Base-by-base conservation (phyloP, 2,329 filamentous ascomycete genomes). In the Verticillium nubilum region DNA sequence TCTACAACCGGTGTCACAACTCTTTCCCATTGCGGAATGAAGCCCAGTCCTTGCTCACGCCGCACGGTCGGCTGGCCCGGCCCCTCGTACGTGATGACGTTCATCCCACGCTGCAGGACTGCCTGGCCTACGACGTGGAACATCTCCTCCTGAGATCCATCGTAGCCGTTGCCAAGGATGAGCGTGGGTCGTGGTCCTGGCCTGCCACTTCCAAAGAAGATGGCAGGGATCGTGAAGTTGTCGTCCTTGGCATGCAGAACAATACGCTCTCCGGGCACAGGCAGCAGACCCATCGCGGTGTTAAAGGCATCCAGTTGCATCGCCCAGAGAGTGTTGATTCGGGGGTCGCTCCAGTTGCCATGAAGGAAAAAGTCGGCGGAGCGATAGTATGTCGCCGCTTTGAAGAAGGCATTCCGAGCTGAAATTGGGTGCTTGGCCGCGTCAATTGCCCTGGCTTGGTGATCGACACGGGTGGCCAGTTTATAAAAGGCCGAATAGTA, bases 41-140 rank as follows among this genome's bases (percentile, higher is more conserved):
- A 80, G 3, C 74, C 76, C 1, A 79, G 53, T 3, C 69, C 64
- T 37, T 81, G 74, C 0, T 73, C 60, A 1, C 78, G 72, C 10
- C 74, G 72, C 2, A 76, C 72, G 0, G 68, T 73, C 3, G 72
- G 70, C 62, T 81, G 78, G 0, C 78, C 78, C 0, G 78, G 78
- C 0, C 78, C 79, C 53, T 81, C 78, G 61, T 77, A 81, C 0
- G 74, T 74, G 10, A 80, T 69, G 29, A 71, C 69, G 57, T 80
- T 78, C 64, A 69, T 77, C 2, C 78, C 78, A 1, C 77, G 71
- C 23, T 71, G 69, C 1, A 78, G 60, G 0, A 71, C 72, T 0
- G 72, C 62, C 13, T 66, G 64, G 10, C 70, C 76, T 25, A 72
- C 65, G 2, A 65, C 54, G 58, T 80, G 77, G 58, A 74, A 74